Percentiles rank a stretch among this genome's conserved stretches.
These are phyloP conservation scores for Byssoonygena ceratinophila DNA, from an alignment of 2,329 filamentous ascomycete genomes.

Conservation along the genomic window DNA sequence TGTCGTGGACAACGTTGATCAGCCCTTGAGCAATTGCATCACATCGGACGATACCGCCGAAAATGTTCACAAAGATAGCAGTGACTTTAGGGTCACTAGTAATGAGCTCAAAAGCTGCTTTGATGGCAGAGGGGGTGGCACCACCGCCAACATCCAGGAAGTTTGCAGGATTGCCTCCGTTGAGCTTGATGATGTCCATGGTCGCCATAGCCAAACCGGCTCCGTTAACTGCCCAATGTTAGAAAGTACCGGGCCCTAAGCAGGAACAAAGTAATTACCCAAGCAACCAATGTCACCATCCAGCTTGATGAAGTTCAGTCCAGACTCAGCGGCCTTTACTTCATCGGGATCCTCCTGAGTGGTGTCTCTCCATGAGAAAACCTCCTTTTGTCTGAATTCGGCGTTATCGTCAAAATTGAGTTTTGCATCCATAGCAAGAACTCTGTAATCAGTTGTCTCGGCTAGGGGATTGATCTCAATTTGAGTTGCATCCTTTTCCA, in stretches of 20 bases:
- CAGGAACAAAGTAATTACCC: conserved; percentile 24
- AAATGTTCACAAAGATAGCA: conserved; percentile 99
- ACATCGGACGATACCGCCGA: conserved; percentile 95
- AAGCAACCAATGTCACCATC: conserved; percentile 98
- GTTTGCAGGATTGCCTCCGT: conserved; percentile 91
- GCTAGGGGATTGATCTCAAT: conserved; percentile 99
- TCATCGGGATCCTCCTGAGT: conserved; percentile 96
- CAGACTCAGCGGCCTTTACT: conserved; percentile 86
- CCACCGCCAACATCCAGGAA: conserved; percentile 98
- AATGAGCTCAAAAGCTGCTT: conserved; percentile 96
- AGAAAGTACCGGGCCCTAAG: too few relatives aligned
- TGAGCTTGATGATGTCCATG: conserved; percentile 99
- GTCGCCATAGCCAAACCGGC: conserved; percentile 99
- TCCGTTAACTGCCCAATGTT: conserved; percentile 61
- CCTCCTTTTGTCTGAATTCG: conserved; percentile 93
- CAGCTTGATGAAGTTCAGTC: conserved; percentile 99
- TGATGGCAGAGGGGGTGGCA: conserved; percentile 91
- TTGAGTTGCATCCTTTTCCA: conserved; percentile 96
- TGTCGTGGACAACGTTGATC: conserved; percentile 84
- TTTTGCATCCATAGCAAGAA: conserved; percentile 99
- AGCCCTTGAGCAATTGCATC: conserved; percentile 94
- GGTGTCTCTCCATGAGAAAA: conserved; percentile 87
- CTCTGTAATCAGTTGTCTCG: conserved; percentile 95
- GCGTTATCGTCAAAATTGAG: conserved; percentile 98
- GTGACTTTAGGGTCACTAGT: conserved; percentile 97